These are phyloP conservation scores for Myxozyma vanderwaltii DNA, from an alignment of 805 yeast genomes.

Conservation along the genomic window DNA sequence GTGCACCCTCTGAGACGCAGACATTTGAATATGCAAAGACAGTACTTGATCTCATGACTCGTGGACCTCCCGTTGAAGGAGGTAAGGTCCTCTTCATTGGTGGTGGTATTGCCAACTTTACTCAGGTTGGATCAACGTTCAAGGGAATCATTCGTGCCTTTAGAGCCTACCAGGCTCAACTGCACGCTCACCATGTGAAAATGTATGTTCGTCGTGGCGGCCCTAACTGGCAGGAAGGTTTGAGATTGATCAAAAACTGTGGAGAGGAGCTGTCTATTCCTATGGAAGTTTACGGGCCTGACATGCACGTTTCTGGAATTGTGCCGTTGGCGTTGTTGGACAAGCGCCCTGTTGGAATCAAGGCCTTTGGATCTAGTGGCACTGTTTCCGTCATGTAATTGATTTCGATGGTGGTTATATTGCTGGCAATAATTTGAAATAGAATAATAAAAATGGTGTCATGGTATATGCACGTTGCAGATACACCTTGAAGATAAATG, in stretches of 20 bases:
- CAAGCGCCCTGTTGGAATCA: constrained; percentile 46
- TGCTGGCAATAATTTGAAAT: background rate
- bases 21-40: constrained; percentile 53
- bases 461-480: background rate
- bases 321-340: constrained; percentile 49
- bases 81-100: constrained; percentile 52
- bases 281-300: constrained; percentile 55
- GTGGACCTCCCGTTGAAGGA: constrained; percentile 42
- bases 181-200: constrained; percentile 47
- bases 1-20: constrained; percentile 52
- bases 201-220: constrained; percentile 52
- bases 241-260: constrained; percentile 48
- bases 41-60: constrained; percentile 50
- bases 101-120: constrained; percentile 53
- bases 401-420: background rate
- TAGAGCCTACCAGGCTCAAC: constrained; percentile 45
- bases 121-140: constrained; percentile 52
- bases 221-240: constrained; percentile 54
- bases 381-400: constrained; percentile 12
- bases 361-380: constrained; percentile 44
- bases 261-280: constrained; percentile 51
- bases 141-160: constrained; percentile 54
- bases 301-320: constrained; percentile 53
- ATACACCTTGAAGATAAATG: background rate
- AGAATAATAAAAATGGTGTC: background rate